phyloP scores from a whole-genome alignment of 2,329 filamentous ascomycete species.

The Elsinoe batatas region DNA sequence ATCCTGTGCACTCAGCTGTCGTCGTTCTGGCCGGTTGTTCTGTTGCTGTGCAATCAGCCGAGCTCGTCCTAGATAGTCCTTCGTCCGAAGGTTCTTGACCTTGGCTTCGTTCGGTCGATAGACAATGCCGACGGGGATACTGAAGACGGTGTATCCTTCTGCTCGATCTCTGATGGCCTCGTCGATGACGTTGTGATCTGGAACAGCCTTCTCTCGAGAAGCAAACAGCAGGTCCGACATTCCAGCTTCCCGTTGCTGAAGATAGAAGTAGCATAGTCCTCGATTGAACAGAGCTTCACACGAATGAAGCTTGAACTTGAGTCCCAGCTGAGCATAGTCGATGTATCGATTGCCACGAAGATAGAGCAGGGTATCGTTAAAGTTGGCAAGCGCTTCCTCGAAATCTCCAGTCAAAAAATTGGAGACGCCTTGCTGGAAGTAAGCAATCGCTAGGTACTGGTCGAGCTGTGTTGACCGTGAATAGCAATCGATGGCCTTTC shows the following conservation, averaged over 20 bases:
- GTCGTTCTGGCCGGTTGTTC: slow-evolving; percentile 19
- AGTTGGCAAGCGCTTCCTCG: slow-evolving; percentile 92
- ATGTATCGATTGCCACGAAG: slow-evolving; percentile 93
- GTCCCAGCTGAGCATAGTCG: slow-evolving; percentile 90
- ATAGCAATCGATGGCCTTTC: slow-evolving; percentile 90
- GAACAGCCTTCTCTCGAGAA: slow-evolving; percentile 89
- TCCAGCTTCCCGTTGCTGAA: slow-evolving; percentile 81
- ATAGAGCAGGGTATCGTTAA: slow-evolving; percentile 95
- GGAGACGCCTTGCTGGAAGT: slow-evolving; percentile 96
- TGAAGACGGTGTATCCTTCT: slow-evolving; percentile 96
- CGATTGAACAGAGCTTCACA: slow-evolving; percentile 98
- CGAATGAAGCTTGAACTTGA: slow-evolving; percentile 93
- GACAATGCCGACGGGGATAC: slow-evolving; percentile 88
- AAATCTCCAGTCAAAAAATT: slow-evolving; percentile 97
- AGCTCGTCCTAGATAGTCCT: slow-evolving; percentile 96
- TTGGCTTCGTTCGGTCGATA: slow-evolving; percentile 96
- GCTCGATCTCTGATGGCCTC: slow-evolving; percentile 90
- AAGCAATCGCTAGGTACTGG: slow-evolving; percentile 91
- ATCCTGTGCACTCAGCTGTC: slow-evolving; percentile 18
- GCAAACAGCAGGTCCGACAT: slow-evolving; percentile 86
- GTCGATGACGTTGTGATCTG: slow-evolving; percentile 95
- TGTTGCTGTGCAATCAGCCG: slow-evolving; percentile 66
- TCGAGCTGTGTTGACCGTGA: slow-evolving; percentile 84
- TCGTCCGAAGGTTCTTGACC: slow-evolving; percentile 94
- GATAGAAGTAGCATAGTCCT: slow-evolving; percentile 92